Evolutionary conservation across 129 eudicot genomes (phyloP), one percentile per base, ranked within the genome.

Genomic region (Erigeron canadensis): DNA sequence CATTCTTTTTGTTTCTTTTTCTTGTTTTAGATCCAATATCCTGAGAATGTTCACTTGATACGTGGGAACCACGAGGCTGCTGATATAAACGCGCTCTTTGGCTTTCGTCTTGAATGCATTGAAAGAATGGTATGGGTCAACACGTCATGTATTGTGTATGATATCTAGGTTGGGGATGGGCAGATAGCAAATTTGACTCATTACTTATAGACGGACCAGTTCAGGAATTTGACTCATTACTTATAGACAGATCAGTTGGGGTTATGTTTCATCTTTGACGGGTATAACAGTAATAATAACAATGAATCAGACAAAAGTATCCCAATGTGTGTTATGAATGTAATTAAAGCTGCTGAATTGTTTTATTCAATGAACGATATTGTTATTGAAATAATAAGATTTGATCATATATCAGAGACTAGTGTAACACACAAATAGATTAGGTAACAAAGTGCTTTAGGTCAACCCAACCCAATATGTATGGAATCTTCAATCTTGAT

Each of bases 1-100:
- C 34, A 46, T 69, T 68, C 47, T 28, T 48, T 42, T 41, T 5
- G 34, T 23, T 37, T 34, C 7, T 8, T 40, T 46, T 69, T 11
- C 59, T 44, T 57, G 59, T 60, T 72, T 67, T 88, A 94, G 99
- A 94, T 94, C 68, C 93, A 94, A 80, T 86, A 86, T 84, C 97
- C 99, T 0, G 99, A 94, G 40, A 94, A 86, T 87, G 92, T 94
- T 80, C 97, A 94, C 85, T 80, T 94, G 82, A 94, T 94, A 73
- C 97, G 99, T 39, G 99, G 99, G 75, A 94, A 94, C 78, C 99
- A 94, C 23, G 99, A 94, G 74, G 99, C 99, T 74, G 99, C 99
- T 79, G 99, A 94, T 78, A 94, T 94, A 59, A 94, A 94, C 77
- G 96, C 99, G 22, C 93, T 94, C 76, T 94, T 94, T 82, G 99